Conservation (phyloP, 768 basidiomycete species). For the Boletus eberwhitei region DNA sequence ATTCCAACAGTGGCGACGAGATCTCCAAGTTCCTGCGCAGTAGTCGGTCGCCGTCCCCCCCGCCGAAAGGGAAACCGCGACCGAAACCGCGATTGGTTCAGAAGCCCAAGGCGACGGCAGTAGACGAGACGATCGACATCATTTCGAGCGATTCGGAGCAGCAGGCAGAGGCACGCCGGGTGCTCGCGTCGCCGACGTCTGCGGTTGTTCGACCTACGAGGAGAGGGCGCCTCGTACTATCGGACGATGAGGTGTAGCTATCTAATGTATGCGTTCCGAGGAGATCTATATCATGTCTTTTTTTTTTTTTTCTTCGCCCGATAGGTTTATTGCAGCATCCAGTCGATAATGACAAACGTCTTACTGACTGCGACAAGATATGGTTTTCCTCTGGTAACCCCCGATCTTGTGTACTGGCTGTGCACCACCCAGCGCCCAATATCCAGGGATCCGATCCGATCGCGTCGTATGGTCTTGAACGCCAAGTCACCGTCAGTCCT, state of each 20-base stretch:
- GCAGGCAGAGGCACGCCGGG: neutral
- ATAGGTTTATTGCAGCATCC: slow-evolving; percentile 7
- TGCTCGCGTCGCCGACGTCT: neutral
- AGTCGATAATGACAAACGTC: neutral
- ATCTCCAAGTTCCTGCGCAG: slow-evolving; percentile 18
- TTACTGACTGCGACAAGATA: neutral
- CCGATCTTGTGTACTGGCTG: slow-evolving; percentile 5
- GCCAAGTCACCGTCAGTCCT: slow-evolving; percentile 12
- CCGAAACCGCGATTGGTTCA: slow-evolving; percentile 43
- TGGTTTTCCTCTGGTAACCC: neutral
- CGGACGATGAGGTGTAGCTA: slow-evolving; percentile 36
- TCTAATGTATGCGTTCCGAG: slow-evolving; percentile 6
- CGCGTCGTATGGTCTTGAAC: slow-evolving; percentile 4
- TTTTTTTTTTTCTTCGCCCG: neutral
- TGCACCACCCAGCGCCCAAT: neutral
- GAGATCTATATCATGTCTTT: slow-evolving; percentile 1
- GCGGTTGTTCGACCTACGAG: slow-evolving; percentile 14
- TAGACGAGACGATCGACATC: slow-evolving; percentile 14
- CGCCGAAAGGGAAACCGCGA: slow-evolving; percentile 20
- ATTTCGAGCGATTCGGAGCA: slow-evolving; percentile 25
- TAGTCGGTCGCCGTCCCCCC: slow-evolving; percentile 25
- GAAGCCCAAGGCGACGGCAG: slow-evolving; percentile 20
- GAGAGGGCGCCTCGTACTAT: slow-evolving; percentile 34
- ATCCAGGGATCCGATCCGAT: slow-evolving; percentile 17
- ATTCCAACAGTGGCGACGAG: slow-evolving; percentile 26